Evolutionary conservation across 1,284 basidiomycete genomes (phyloP).

Genomic region (Apiotrichum brassicae): DNA sequence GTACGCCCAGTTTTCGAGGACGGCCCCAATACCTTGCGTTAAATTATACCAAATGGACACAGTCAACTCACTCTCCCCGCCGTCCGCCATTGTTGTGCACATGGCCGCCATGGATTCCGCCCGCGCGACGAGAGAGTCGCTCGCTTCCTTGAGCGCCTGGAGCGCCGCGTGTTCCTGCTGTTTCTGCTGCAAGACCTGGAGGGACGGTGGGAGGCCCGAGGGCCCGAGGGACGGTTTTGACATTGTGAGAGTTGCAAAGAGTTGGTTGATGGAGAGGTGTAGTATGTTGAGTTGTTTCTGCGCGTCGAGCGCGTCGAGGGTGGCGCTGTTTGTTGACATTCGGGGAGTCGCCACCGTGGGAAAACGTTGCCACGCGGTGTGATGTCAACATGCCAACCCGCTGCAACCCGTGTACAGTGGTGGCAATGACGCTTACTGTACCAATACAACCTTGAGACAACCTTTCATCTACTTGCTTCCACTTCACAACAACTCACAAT

Average conservation of each 20-base stretch:
- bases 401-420: no score
- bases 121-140: conserved; percentile 30
- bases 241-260: not conserved
- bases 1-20: conserved; percentile 45
- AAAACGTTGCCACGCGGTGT: not conserved
- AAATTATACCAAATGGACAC: no score
- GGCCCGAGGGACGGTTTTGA: not conserved
- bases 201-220: conserved; percentile 27
- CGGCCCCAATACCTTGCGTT: conserved; percentile 38
- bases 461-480: not conserved
- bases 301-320: no score
- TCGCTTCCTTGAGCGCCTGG: conserved; percentile 40
- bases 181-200: conserved; percentile 40
- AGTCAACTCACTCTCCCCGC: conserved; percentile 41
- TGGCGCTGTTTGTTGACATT: no score
- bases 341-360: conserved; percentile 14
- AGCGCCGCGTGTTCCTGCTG: conserved; percentile 46
- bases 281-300: not conserved
- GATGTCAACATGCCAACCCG: no score
- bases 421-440: no score
- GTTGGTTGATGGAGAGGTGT: not conserved
- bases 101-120: conserved; percentile 43
- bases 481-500: not conserved
- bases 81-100: conserved; percentile 47
- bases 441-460: no score